These are phyloP conservation scores for Umbilicaria muhlenbergii DNA, from an alignment of 495 filamentous ascomycete species.

Conservation along the genomic window DNA sequence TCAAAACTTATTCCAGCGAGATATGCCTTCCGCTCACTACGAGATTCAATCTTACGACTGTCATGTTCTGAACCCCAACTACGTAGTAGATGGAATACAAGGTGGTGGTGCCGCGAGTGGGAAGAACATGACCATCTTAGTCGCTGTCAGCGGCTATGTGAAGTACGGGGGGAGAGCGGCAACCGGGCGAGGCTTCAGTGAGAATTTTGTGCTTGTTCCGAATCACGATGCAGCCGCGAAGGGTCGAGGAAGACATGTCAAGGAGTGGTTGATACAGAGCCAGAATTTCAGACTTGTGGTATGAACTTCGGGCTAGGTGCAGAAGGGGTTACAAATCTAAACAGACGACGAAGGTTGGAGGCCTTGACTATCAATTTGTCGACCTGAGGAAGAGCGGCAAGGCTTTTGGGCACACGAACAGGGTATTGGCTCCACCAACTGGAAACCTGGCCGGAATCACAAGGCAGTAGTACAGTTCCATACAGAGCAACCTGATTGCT, in stretches of 20 bases:
- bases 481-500: too few relatives aligned
- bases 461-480: too few relatives aligned
- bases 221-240: conserved; percentile 39
- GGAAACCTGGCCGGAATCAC: too few relatives aligned
- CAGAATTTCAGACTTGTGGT: conserved; percentile 57
- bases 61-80: conserved; percentile 57
- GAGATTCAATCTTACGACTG: conserved; percentile 54
- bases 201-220: conserved; percentile 62
- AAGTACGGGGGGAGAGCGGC: conserved; percentile 42
- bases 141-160: conserved; percentile 53
- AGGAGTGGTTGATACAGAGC: conserved; percentile 51
- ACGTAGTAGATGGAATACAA: conserved; percentile 25
- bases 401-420: too few relatives aligned
- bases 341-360: too few relatives aligned
- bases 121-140: conserved; percentile 51
- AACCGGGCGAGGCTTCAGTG: conserved; percentile 50
- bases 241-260: conserved; percentile 22
- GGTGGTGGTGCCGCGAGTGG: conserved; percentile 18
- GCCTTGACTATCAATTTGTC: too few relatives aligned
- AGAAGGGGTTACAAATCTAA: not conserved
- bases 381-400: too few relatives aligned
- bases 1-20: conserved; percentile 41
- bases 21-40: conserved; percentile 45
- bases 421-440: too few relatives aligned
- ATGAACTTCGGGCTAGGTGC: conserved; percentile 13